Evolutionary conservation across 2,329 filamentous ascomycete genomes (phyloP), one percentile per base, ranked within the genome.

Genomic region (Neospermospora avenae): DNA sequence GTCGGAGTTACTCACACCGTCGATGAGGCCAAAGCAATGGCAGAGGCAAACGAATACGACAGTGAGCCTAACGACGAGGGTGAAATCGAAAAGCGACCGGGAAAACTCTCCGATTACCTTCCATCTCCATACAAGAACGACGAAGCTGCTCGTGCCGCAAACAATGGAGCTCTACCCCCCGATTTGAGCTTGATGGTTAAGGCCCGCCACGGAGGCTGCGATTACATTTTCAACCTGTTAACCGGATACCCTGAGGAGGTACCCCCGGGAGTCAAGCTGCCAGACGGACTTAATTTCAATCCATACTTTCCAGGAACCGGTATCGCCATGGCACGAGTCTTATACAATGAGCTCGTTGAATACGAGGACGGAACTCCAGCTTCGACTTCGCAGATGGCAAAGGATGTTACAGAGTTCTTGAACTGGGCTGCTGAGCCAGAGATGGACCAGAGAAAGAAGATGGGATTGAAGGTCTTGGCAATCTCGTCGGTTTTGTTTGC

Each of bases 391-490:
- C 95, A 99, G 81, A 99, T 99, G 95, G 95, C 95, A 77, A 99
- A 99, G 88, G 95, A 99, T 72, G 95, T 99, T 63, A 87, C 90
- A 63, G 95, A 99, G 80, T 99, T 99, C 83, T 84, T 99, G 75
- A 98, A 99, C 88, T 99, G 95, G 95, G 84, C 95, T 57, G 93
- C 95, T 60, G 95, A 99, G 82, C 95, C 95, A 52, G 95, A 99
- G 84, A 96, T 97, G 92, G 95, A 99, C 74, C 88, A 97, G 76
- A 90, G 95, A 75, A 99, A 99, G 90, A 95, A 92, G 83, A 99
- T 98, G 95, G 95, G 95, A 73, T 87, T 96, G 85, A 98, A 99
- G 87, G 90, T 96, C 57, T 77, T 99, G 70, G 86, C 89, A 68
- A 85, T 96, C 68, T 86, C 87, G 58, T 83, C 88, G 63, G 85